These are phyloP conservation scores for Cicer pinnatifidum DNA, from an alignment of 306 rosid species.

Conservation along the genomic window DNA sequence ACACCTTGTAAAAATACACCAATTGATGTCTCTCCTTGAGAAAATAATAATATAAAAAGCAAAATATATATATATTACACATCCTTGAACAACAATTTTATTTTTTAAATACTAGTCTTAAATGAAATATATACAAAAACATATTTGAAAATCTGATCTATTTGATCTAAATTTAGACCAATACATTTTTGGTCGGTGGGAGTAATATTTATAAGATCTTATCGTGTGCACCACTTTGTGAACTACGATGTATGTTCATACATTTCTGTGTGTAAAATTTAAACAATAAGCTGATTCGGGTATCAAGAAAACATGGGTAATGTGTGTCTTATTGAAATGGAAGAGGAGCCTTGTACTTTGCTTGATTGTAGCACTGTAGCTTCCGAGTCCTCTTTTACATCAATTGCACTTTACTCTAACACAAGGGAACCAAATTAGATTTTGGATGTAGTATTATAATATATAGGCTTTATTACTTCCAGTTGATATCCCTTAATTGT, in stretches of 20 bases:
- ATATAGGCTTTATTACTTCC: conserved; percentile 36
- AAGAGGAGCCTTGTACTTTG: conserved; percentile 47
- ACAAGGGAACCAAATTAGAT: conserved; percentile 31
- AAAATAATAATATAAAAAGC: too few species aligned
- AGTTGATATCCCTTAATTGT: conserved; percentile 30
- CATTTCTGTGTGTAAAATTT: not conserved
- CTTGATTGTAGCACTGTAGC: conserved; percentile 45
- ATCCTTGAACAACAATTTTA: too few species aligned
- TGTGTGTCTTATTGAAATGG: conserved; percentile 8
- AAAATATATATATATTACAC: too few species aligned
- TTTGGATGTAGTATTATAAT: conserved; percentile 11
- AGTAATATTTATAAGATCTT: not conserved
- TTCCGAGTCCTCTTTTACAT: conserved; percentile 40
- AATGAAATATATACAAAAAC: too few species aligned
- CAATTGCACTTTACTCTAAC: conserved; percentile 3
- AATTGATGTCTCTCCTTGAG: too few species aligned
- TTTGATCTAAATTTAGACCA: too few species aligned
- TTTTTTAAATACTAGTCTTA: too few species aligned
- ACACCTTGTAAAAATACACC: too few species aligned
- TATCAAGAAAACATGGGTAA: conserved; percentile 1
- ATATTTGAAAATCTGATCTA: too few species aligned
- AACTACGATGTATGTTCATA: not conserved
- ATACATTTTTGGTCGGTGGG: too few species aligned
- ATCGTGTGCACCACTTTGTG: not conserved
- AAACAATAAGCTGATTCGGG: not conserved